Evolutionary conservation across 2,329 filamentous ascomycete species (phyloP), one percentile per base, ranked within the genome.

Genomic region (Apiospora phragmitis): DNA sequence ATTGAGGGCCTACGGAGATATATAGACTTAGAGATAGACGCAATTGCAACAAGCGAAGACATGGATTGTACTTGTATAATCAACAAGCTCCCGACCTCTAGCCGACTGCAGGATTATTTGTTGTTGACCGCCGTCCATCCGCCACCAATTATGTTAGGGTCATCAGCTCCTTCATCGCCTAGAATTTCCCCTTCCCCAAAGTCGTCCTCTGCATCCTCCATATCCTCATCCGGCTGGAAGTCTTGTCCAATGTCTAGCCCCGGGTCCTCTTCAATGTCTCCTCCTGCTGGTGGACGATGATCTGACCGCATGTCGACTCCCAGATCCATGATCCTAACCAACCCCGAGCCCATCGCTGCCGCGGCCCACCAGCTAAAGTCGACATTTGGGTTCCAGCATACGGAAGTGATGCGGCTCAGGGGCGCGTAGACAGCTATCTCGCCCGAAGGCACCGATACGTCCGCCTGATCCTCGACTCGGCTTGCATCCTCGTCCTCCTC

Each of bases 321-420:
- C 29, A 93, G 78, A 76, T 93, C 91, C 83, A 92, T 88, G 26
- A 93, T 83, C 72, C 89, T 86, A 59, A 93, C 83, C 71, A 94
- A 78, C 0, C 92, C 92, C 38, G 90, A 92, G 0, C 86, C 91
- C 85, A 92, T 86, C 0, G 89, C 90, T 4, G 87, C 88, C 12
- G 90, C 90, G 3, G 89, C 90, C 91, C 91, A 92, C 74, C 87
- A 91, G 16, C 90, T 89, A 75, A 86, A 91, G n/a, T 85, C 82
- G 45, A 84, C 78, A 75, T 93, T 93, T 1, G 91, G 90, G 76
- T 93, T 93, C 91, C 91, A 93, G 51, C 86, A 85, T 32, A 92
- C 81, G 1, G 86, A 83, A 6, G 90, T 90, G 73, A 93, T 82
- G 65, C 90, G 86, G 12, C 89, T 91, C 72, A 86, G 82, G 66